phyloP scores from a whole-genome alignment of 345 rosid species.

The Murraya koenigii region DNA sequence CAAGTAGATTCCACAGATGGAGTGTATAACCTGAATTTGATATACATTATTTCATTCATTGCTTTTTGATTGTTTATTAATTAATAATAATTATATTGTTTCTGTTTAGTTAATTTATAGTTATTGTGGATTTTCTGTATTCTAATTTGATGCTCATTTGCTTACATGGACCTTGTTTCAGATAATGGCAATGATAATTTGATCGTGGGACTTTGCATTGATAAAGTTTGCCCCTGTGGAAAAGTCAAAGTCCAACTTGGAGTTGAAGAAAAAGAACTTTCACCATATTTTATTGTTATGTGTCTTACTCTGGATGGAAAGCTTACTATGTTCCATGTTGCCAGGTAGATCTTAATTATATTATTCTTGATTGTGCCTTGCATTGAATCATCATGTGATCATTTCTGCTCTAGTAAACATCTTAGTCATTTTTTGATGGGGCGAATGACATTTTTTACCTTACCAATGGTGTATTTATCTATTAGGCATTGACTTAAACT shows the following conservation, averaged over 20 bases:
- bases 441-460: neutral
- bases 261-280: slow-evolving; percentile 69
- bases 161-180: slow-evolving; percentile 29
- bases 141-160: slow-evolving; percentile 5
- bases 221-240: slow-evolving; percentile 55
- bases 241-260: slow-evolving; percentile 64
- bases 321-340: slow-evolving; percentile 72
- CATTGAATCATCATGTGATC: neutral
- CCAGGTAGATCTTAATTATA: slow-evolving; percentile 51
- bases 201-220: slow-evolving; percentile 83
- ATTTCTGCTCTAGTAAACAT: neutral
- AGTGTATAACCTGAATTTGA: neutral
- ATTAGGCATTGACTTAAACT: slow-evolving; percentile 23
- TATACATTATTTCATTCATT: neutral
- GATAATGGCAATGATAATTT: slow-evolving; percentile 79
- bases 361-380: neutral
- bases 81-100: neutral
- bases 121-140: neutral
- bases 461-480: slow-evolving; percentile 7
- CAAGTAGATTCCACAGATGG: neutral
- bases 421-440: slow-evolving; percentile 6
- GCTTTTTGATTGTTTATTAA: neutral
- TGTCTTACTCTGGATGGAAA: slow-evolving; percentile 94
- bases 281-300: slow-evolving; percentile 65
- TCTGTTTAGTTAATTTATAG: neutral